These are phyloP conservation scores for Spizellomyces punctatus DNA, from an alignment of 192 early-diverging fungal genomes.

Conservation along the genomic window DNA sequence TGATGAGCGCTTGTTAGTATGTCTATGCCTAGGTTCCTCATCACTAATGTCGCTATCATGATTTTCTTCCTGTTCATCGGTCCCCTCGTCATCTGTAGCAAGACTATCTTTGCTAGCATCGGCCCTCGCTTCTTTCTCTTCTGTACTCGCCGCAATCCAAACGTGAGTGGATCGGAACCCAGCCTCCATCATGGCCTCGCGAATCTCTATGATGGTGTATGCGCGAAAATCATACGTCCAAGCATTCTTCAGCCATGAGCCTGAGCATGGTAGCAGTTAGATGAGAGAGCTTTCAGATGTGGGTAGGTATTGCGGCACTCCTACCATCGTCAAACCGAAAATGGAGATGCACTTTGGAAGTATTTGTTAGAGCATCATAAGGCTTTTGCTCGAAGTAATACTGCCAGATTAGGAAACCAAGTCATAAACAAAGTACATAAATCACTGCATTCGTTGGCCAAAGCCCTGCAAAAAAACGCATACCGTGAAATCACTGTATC, in stretches of 20 bases:
- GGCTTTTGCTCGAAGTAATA: conserved; percentile 46
- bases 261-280: neutral
- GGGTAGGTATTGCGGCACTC: neutral
- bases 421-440: neutral
- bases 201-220: conserved; percentile 47
- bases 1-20: neutral
- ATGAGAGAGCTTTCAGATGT: neutral
- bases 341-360: conserved; percentile 34
- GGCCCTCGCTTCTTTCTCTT: conserved; percentile 10
- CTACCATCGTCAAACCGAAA: conserved; percentile 49
- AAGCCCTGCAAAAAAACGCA: neutral
- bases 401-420: conserved; percentile 16
- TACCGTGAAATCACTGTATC: conserved; percentile 18
- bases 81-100: neutral
- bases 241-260: conserved; percentile 41
- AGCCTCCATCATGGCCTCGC: conserved; percentile 55
- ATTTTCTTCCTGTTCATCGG: neutral
- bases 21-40: neutral
- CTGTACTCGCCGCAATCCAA: conserved; percentile 37
- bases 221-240: conserved; percentile 47
- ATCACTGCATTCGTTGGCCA: neutral
- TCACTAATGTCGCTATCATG: neutral
- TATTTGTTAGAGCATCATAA: conserved; percentile 39
- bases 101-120: conserved; percentile 6
- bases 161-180: conserved; percentile 44